Evolutionary conservation across 768 basidiomycete genomes (phyloP), one percentile per base, ranked within the genome.

Genomic region (Rhizopogon sp.): DNA sequence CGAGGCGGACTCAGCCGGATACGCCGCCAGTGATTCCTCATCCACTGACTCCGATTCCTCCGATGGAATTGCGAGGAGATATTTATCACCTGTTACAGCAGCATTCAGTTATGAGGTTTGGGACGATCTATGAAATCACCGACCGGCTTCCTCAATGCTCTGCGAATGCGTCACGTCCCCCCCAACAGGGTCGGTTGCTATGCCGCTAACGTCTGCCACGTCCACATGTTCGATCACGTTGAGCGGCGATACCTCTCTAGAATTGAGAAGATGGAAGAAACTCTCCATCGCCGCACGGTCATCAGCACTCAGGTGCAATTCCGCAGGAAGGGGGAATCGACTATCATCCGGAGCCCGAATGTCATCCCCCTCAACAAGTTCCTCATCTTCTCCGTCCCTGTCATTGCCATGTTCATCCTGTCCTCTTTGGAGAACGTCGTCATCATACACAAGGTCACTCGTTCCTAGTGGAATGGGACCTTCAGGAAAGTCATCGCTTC

Each of bases 311-410:
- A 49, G 47, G 14, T 6, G 35, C 8, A 47, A 20, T 49, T 42
- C 31, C 43, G 29, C 33, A 17, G 43, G 22, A 51, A 31, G 31
- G 17, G 17, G 22, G 13, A 33, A 33, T 14, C 22, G 46, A 13
- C 50, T 16, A 31, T 11, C 20, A 29, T 33, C n/a, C 20, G 22
- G 16, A 9, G 44, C 16, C 31, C 31, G 35, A 5, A 35, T 49
- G 7, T 16, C 42, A 16, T 25, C 31, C 16, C 74, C 76, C 54
- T 74, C 73, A 10, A 74, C 64, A 41, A 57, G 41, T 37, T 50
- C 11, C 13, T 25, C 50, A 37, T 62, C 53, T 37, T 63, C 56
- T n/a, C 62, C 57, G 17, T 60, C 61, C 29, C 57, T 39, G 10
- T 59, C 62, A 10, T 52, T 22, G 3, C 43, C 33, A 13, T 46